Conservation (phyloP, 2,329 filamentous ascomycete species). For the Fusarium nodosum region DNA sequence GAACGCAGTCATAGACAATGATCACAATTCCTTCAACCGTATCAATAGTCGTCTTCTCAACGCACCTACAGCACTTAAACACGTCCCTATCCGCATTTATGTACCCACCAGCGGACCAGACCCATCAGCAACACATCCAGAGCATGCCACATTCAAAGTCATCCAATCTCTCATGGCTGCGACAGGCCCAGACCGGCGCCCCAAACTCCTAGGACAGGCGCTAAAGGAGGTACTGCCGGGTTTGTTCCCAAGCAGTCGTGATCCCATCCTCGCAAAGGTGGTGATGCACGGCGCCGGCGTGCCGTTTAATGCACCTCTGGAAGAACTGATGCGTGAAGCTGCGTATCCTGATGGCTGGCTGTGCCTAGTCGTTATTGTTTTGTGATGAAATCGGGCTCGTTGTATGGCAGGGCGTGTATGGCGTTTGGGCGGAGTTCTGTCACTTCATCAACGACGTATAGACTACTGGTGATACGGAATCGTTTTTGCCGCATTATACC, state of each 20-base stretch:
- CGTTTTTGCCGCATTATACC: constrained; percentile 4
- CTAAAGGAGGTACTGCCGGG: constrained; percentile 81
- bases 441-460: constrained; percentile 11
- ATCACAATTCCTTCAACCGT: constrained; percentile 78
- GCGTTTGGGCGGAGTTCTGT: constrained; percentile 31
- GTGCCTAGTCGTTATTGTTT: constrained; percentile 82
- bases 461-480: constrained; percentile 8
- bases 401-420: constrained; percentile 29
- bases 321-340: constrained; percentile 84
- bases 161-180: constrained; percentile 81
- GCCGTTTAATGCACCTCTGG: constrained; percentile 82
- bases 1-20: constrained; percentile 82
- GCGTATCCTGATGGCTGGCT: constrained; percentile 95
- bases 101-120: constrained; percentile 69
- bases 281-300: constrained; percentile 88
- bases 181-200: constrained; percentile 52
- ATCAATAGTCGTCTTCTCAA: constrained; percentile 84
- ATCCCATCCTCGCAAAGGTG: constrained; percentile 85
- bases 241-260: constrained; percentile 88
- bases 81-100: constrained; percentile 91
- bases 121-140: constrained; percentile 50
- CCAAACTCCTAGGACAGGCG: constrained; percentile 76
- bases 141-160: constrained; percentile 72
- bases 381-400: constrained; percentile 55
- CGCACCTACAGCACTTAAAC: constrained; percentile 78